phyloP scores from a whole-genome alignment of 441 rosid species.

The Populus hybrid region DNA sequence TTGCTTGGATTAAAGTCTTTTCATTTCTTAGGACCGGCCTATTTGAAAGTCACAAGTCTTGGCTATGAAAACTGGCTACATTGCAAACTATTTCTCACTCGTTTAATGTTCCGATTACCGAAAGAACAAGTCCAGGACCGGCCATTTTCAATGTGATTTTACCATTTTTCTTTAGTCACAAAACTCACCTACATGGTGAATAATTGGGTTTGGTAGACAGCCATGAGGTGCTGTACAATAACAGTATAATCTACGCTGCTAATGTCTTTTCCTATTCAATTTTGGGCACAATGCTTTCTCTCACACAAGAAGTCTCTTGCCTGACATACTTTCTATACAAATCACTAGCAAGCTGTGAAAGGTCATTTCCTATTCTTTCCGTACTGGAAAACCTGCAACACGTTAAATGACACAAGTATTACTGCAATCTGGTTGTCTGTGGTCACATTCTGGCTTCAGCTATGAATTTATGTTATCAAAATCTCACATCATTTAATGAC shows the following conservation, averaged over 20 bases:
- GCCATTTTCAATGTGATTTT: neutral
- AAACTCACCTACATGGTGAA: neutral
- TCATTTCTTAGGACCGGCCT: neutral
- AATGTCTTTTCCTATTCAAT: neutral
- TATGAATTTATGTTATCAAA: neutral
- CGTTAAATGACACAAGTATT: neutral
- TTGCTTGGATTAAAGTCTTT: neutral
- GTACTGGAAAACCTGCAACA: neutral
- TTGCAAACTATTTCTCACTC: neutral
- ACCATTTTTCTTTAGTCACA: neutral
- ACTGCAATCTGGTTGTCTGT: neutral
- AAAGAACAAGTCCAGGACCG: neutral
- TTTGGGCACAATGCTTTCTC: neutral
- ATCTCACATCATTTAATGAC: neutral
- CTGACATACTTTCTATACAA: neutral
- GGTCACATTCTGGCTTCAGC: neutral
- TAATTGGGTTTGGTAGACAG: neutral
- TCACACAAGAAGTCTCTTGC: neutral
- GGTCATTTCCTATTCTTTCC: neutral
- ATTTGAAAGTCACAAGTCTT: neutral
- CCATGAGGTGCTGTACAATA: neutral
- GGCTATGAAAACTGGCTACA: neutral
- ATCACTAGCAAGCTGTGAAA: neutral
- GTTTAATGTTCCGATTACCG: neutral
- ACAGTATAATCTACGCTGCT: neutral